These are phyloP conservation scores for cucumber (Cucumis sativus) DNA, from an alignment of 306 rosid species.

Conservation along the genomic window DNA sequence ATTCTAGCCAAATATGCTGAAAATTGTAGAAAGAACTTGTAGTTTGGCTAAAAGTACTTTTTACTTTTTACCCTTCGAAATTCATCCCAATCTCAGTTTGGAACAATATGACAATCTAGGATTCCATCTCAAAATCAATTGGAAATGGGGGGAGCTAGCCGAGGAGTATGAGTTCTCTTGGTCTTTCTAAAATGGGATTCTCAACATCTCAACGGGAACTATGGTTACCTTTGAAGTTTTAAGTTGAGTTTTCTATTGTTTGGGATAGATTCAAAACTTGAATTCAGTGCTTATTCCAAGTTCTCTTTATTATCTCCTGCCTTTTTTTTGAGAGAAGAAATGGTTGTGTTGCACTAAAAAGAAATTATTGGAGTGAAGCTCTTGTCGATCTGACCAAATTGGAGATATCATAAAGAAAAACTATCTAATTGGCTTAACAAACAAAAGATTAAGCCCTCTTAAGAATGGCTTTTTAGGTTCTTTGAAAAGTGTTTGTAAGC, in stretches of 20 bases:
- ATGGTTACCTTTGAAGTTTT: background rate
- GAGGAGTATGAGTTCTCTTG: too few species aligned
- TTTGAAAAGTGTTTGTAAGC: too few species aligned
- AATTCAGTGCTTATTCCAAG: background rate
- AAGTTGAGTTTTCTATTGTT: background rate
- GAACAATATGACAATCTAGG: too few species aligned
- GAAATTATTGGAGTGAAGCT: background rate
- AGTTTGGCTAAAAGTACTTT: background rate
- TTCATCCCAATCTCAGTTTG: background rate
- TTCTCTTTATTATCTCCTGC: background rate
- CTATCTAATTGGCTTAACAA: background rate
- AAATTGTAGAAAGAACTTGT: background rate
- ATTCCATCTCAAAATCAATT: too few species aligned
- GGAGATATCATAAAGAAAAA: background rate
- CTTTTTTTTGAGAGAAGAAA: background rate
- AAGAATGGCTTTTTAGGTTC: too few species aligned
- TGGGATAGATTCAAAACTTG: background rate
- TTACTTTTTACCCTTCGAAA: background rate
- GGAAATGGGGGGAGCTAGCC: too few species aligned
- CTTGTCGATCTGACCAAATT: background rate
- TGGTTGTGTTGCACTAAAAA: background rate
- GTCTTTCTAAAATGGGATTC: too few species aligned
- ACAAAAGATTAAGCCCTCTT: background rate
- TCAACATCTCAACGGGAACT: background rate
- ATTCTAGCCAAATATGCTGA: background rate